These are phyloP conservation scores for Thamnidium elegans DNA, from an alignment of 192 early-diverging fungal species.

Conservation along the genomic window DNA sequence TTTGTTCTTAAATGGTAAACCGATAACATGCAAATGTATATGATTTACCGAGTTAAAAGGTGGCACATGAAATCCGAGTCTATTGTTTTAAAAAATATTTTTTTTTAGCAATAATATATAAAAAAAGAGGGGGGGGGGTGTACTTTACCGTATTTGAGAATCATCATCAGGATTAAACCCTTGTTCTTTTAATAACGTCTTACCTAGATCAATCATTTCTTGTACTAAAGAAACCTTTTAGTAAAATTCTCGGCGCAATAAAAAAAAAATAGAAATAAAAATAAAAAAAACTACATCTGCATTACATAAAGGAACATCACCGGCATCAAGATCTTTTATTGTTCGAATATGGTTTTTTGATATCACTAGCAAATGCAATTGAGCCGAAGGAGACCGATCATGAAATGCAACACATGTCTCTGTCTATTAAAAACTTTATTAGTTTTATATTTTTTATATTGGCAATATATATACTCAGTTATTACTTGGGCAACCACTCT, in stretches of 20 bases:
- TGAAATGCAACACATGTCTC: slow-evolving; percentile 43
- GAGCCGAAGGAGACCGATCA: slow-evolving; percentile 39
- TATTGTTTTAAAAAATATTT: slow-evolving; percentile 11
- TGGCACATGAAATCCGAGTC: slow-evolving; percentile 70
- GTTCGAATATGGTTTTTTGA: slow-evolving; percentile 36
- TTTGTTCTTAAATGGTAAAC: slow-evolving; percentile 47
- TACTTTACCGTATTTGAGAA: slow-evolving; percentile 26
- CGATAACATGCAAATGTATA: slow-evolving; percentile 67
- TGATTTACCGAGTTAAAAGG: slow-evolving; percentile 67
- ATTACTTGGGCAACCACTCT: background rate
- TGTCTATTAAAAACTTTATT: slow-evolving; percentile 25
- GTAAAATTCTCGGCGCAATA: background rate
- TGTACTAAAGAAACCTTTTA: slow-evolving; percentile 17
- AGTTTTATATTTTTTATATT: background rate
- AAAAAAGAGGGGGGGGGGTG: background rate
- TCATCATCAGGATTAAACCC: slow-evolving; percentile 5
- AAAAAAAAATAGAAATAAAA: slow-evolving; percentile 11
- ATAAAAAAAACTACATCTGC: background rate
- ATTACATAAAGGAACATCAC: slow-evolving; percentile 34
- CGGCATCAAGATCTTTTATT: slow-evolving; percentile 35
- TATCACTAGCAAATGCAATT: slow-evolving; percentile 43
- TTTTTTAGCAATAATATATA: background rate
- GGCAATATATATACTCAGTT: background rate
- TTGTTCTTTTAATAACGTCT: slow-evolving; percentile 28
- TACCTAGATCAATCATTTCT: slow-evolving; percentile 31